Conservation (phyloP, 768 basidiomycete species). For the Psilocybe cyanescens region DNA sequence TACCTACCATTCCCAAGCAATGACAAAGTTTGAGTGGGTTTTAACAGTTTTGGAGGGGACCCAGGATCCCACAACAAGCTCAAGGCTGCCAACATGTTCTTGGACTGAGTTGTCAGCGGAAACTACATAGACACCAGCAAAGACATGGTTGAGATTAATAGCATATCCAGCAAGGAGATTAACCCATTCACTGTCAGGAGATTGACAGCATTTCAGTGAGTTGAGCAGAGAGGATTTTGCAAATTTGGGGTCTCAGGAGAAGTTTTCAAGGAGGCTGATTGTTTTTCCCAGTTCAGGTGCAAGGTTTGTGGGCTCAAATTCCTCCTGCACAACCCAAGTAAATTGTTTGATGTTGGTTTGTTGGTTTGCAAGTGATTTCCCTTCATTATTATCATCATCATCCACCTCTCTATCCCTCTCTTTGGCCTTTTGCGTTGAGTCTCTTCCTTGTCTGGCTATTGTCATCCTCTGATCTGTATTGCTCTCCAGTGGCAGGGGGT, state of each 20-base stretch:
- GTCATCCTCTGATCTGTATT: not conserved
- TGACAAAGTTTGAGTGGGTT: conserved; percentile 23
- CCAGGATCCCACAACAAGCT: conserved; percentile 4
- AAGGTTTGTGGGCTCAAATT: not conserved
- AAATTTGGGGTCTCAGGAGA: conserved; percentile 12
- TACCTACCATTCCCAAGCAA: conserved; percentile 22
- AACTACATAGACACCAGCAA: conserved; percentile 22
- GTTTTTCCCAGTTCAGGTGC: conserved; percentile 17
- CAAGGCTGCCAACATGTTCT: conserved; percentile 1
- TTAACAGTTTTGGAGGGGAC: conserved; percentile 14
- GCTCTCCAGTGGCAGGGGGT: not conserved
- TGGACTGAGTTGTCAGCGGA: not conserved
- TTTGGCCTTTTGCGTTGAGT: not conserved
- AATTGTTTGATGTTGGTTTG: not conserved
- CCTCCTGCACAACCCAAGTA: conserved; percentile 10
- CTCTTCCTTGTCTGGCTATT: not conserved
- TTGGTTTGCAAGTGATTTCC: too few species aligned
- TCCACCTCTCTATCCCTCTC: too few species aligned
- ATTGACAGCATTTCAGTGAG: conserved; percentile 16
- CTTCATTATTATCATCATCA: too few species aligned
- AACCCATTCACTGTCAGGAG: conserved; percentile 26
- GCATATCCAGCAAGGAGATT: conserved; percentile 22
- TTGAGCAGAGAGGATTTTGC: conserved; percentile 18
- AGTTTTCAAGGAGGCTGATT: conserved; percentile 14
- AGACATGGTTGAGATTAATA: conserved; percentile 31